Evolutionary conservation across 225 moss, liverwort and hornwort species (phyloP), one percentile per base, ranked within the genome.

Genomic region (Bryoerythrophyllum caledonicum): DNA sequence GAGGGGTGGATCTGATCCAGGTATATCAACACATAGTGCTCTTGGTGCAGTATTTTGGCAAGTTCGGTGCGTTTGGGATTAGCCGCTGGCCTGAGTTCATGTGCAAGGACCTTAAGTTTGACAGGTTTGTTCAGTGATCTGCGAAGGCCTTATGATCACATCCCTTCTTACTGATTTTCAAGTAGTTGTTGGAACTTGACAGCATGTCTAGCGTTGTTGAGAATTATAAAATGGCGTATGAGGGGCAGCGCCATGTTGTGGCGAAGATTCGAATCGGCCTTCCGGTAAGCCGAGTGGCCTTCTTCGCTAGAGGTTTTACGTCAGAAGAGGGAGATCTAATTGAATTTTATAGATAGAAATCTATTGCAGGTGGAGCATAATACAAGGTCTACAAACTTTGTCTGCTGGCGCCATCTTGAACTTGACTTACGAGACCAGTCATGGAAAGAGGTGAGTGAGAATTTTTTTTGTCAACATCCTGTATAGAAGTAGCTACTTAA

Each of bases 21-120:
- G 89, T 93, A 32, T 87, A 83, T 80, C 93, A 93, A 71, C 93
- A 93, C 80, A 91, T 93, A 54, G 89, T 93, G 65, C 84, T 91
- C 26, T 66, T 91, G 24, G 74, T 91, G 77, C 84, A 86, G 40
- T 79, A 91, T 78, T 87, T 67, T 26, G 65, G 68, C 67, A 89
- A 89, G 44, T 93, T 76, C 53, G 93, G 91, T 77, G 87, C 93
- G 11, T 64, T 89, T 63, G 93, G 91, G 51, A 93, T 91, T 56
- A 93, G 93, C 70, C 88, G 93, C 24, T 86, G 90, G 75, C 81
- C 87, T 37, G 86, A 89, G 77, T 81, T 91, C 68, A 89, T 84
- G 87, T 87, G 82, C 65, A 93, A 89, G 77, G 89, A 85, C 65
- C 62, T 93, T 0, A 81, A 75, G 34, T 91, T 86, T 68, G 75